phyloP scores from a whole-genome alignment of 371 early-diverging fungal species.

The Saksenaea vasiformis region DNA sequence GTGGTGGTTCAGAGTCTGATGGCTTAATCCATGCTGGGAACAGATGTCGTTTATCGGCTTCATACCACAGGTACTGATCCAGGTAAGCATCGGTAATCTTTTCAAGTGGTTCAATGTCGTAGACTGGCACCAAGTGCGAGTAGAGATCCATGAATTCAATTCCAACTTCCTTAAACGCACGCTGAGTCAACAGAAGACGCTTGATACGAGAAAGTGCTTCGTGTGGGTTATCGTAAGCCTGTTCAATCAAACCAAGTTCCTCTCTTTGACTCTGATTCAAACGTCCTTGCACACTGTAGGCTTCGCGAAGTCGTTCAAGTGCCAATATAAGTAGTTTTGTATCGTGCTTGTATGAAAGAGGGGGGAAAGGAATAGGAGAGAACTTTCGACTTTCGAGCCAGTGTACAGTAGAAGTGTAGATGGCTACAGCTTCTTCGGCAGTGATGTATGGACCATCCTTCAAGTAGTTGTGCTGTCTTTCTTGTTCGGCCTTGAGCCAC shows the following conservation, averaged over 20 bases:
- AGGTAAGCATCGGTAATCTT: slow-evolving; percentile 99
- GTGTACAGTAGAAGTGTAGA: slow-evolving; percentile 96
- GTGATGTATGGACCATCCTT: slow-evolving; percentile 98
- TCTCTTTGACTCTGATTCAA: slow-evolving; percentile 96
- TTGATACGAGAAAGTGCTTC: slow-evolving; percentile 95
- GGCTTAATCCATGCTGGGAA: slow-evolving; percentile 99
- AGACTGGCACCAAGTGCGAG: slow-evolving; percentile 93
- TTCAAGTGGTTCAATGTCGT: slow-evolving; percentile 97
- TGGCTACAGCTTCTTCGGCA: slow-evolving; percentile 97
- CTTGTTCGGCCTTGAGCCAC: slow-evolving; percentile 98
- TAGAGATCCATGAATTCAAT: slow-evolving; percentile 99
- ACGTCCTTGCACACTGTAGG: slow-evolving; percentile 95
- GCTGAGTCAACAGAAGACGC: slow-evolving; percentile 93
- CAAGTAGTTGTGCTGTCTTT: slow-evolving; percentile 98
- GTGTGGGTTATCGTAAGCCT: slow-evolving; percentile 97
- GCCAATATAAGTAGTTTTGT: slow-evolving; percentile 95
- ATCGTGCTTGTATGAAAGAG: slow-evolving; percentile 98
- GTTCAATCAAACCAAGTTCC: slow-evolving; percentile 96
- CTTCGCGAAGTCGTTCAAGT: slow-evolving; percentile 94
- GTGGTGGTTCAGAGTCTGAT: slow-evolving; percentile 95
- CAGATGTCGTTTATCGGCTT: slow-evolving; percentile 83
- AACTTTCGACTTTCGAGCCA: slow-evolving; percentile 98
- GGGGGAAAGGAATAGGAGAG: slow-evolving; percentile 98
- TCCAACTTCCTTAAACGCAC: slow-evolving; percentile 99
- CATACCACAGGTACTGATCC: slow-evolving; percentile 99